These are phyloP conservation scores for Fonsecaea pugnacius DNA, from an alignment of 2,329 filamentous ascomycete species.

Conservation along the genomic window DNA sequence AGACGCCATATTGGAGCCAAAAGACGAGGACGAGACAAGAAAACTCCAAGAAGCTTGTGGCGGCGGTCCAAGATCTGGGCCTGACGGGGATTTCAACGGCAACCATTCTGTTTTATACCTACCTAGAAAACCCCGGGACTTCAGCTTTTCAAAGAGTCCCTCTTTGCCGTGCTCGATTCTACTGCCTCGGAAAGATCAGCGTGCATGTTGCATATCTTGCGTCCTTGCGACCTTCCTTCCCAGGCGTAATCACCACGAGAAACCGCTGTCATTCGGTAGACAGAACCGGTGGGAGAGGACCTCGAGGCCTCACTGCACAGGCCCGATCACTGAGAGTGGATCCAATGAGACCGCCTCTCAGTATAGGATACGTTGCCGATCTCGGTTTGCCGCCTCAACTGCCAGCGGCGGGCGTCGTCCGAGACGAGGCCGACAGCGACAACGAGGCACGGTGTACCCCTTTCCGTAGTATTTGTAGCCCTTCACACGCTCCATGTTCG, in stretches of 20 bases:
- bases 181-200: neutral
- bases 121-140: neutral
- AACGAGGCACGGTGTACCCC: neutral
- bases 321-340: neutral
- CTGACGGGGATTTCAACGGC: neutral
- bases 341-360: neutral
- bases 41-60: neutral
- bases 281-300: neutral
- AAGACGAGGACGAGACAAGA: neutral
- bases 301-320: neutral
- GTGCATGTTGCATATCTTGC: neutral
- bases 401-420: neutral
- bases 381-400: neutral
- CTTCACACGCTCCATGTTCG: neutral
- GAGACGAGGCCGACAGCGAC: neutral
- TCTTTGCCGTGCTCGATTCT: neutral
- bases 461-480: neutral
- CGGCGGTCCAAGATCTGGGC: conserved; percentile 4
- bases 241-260: neutral
- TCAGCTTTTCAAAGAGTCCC: neutral
- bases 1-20: conserved; percentile 5
- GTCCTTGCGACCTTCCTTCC: neutral
- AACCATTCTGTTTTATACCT: neutral
- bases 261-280: neutral
- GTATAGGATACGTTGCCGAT: neutral